A percentile compares a stretch with the other conserved stretches of the same genome.
Conservation (phyloP, 2,329 filamentous ascomycete species). For the Diaporthe capsici region DNA sequence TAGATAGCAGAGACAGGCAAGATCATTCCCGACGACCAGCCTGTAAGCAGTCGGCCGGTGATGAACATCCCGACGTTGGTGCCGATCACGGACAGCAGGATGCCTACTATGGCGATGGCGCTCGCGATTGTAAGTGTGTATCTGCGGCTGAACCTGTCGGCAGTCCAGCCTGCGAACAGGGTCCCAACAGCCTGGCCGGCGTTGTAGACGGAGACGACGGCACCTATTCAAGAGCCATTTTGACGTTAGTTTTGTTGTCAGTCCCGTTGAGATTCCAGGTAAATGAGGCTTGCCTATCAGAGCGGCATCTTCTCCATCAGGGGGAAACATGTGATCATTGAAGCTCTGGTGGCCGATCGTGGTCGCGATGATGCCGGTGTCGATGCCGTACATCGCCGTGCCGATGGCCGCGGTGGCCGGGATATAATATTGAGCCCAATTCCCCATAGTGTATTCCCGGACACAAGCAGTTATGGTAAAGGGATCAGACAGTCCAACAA, state of each 20-base stretch:
- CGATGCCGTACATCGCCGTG: constrained; percentile 40
- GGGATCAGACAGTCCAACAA: background rate
- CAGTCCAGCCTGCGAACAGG: constrained; percentile 49
- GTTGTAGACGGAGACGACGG: constrained; percentile 52
- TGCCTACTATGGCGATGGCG: constrained; percentile 41
- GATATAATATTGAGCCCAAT: constrained; percentile 24
- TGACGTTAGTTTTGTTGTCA: background rate
- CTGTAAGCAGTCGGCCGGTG: constrained; percentile 46
- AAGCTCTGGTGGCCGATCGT: constrained; percentile 52
- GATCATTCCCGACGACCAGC: constrained; percentile 46
- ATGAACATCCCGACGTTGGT: constrained; percentile 47
- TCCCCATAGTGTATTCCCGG: background rate
- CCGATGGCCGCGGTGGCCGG: constrained; percentile 28
- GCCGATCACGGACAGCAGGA: constrained; percentile 9
- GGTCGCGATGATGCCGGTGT: constrained; percentile 51
- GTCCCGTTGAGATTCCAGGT: background rate
- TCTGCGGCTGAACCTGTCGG: constrained; percentile 52
- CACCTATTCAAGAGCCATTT: constrained; percentile 39
- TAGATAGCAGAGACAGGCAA: constrained; percentile 47
- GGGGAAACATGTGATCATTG: constrained; percentile 51
- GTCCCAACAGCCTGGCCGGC: constrained; percentile 51
- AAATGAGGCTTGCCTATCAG: constrained; percentile 41
- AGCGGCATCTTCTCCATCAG: constrained; percentile 46
- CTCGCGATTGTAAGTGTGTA: constrained; percentile 52
- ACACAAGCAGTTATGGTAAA: too few species aligned